Evolutionary conservation across 2,329 filamentous ascomycete genomes (phyloP).

Genomic region (Alternaria sp.): DNA sequence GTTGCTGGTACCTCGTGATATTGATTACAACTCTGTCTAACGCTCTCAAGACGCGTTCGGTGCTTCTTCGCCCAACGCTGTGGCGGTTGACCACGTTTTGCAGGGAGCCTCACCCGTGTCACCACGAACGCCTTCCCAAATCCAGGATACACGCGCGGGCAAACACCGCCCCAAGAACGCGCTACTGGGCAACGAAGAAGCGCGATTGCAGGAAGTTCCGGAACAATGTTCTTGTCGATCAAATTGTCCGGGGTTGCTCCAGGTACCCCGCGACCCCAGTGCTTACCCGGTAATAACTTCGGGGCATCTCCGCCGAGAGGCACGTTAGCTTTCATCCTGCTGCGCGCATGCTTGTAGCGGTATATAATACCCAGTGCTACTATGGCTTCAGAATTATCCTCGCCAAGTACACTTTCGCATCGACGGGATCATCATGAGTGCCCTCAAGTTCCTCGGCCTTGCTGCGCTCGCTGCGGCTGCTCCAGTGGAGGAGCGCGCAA

Average conservation of each 20-base stretch:
- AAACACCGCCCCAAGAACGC: slow-evolving; percentile 6
- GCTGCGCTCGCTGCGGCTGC: slow-evolving; percentile 24
- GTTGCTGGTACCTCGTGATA: slow-evolving; percentile 1
- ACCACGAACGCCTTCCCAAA: slow-evolving; percentile 17
- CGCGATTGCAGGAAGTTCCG: slow-evolving; percentile 28
- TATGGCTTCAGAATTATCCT: neutral
- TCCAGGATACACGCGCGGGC: slow-evolving; percentile 6
- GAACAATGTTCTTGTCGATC: slow-evolving; percentile 23
- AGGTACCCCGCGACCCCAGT: slow-evolving; percentile 15
- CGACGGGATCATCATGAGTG: slow-evolving; percentile 16
- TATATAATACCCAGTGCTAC: neutral
- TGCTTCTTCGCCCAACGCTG: slow-evolving; percentile 2
- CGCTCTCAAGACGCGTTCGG: neutral
- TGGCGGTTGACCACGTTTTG: neutral
- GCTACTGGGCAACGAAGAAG: slow-evolving; percentile 6
- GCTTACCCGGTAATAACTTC: slow-evolving; percentile 18
- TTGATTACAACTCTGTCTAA: neutral
- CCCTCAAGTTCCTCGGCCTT: slow-evolving; percentile 23
- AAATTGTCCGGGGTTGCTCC: slow-evolving; percentile 14
- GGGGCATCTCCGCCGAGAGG: slow-evolving; percentile 24
- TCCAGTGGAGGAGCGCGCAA: slow-evolving; percentile 27
- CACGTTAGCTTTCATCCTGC: neutral
- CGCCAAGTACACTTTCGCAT: neutral
- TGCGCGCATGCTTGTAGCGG: neutral
- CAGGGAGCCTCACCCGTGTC: neutral